Evolutionary conservation across 257 asterid genomes (phyloP), one percentile per base, ranked within the genome.

Genomic region (Solanum virginianum): DNA sequence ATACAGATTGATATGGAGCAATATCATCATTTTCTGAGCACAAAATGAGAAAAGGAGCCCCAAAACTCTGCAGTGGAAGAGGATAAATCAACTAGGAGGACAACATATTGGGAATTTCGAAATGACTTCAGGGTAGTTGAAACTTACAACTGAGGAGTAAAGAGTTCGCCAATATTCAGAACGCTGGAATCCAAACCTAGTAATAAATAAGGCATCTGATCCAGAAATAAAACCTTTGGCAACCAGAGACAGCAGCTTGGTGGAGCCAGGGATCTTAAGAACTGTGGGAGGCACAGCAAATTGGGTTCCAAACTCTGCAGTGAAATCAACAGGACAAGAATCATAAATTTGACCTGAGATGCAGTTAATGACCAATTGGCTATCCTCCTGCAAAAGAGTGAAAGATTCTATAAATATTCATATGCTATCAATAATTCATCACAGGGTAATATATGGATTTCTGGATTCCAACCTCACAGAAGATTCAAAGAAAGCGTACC

Each of bases 331-430:
- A 7, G 99, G 99, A 91, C 95, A 95, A 83, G 99, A 94, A 87
- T 94, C 99, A 86, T 92, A 94, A 65, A 95, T 93, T 88, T 95
- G 98, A 85, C 97, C 99, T 54, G 96, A 88, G 87, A 95, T 92
- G 93, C 99, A 94, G 89, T 91, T 92, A 63, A 90, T 79, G 80
- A 93, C 88, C 91, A 95, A 83, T 71, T 91, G 91, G 85, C 89
- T 90, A 49, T 94, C 98, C 93, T 93, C 98, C 99, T 95, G 89
- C 90, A 91, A 51, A 86, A 32, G 84, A 85, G 74, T 20, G 84
- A 88, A 74, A 29, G 45, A 81, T 55, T 85, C 60, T 84, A 36
- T 56, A 75, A 75, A 45, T 29, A 83, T 56, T 75, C n/a, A 75
- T 69, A 62, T 74, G 65, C 77, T 77, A 70, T 80, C 85, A 65